Base-by-base conservation (phyloP, 352 stramenopile species). In the Saprolegnia diclina region DNA sequence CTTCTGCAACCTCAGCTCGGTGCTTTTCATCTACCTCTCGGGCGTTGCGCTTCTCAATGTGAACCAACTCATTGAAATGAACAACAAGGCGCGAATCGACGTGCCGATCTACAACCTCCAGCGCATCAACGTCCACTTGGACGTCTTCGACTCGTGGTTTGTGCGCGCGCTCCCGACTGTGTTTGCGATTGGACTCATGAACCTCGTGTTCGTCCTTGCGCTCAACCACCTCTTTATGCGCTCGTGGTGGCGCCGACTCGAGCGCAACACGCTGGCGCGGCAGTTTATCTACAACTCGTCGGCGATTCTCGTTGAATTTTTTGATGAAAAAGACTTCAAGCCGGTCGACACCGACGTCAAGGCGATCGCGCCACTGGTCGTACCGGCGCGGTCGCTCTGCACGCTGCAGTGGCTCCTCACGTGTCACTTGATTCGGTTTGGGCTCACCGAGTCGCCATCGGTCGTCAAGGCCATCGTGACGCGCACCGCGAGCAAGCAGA, bases 201-300 rank as follows among this genome's bases (percentile, higher is more conserved):
- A 61, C 24, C 29, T 69, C 18, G 13, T 61, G 13, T 29, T n/a
- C 19, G 63, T 69, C n/a, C 53, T 69, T 6, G 10, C 35, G 4
- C 10, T 69, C 21, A 38, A 69, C 37, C 24, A 38, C 11, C 1
- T 24, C 37, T 4, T 62, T 14, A 21, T 57, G 19, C 5, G 10
- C 5, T 10, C 10, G 21, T 69, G 63, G 63, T 61, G 63, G 44
- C 26, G 1, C 40, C 13, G 29, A 21, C 26, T 69, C n/a, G 42
- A n/a, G 5, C 44, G 35, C 21, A 69, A 59, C 24, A 57, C 63
- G 0, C 63, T 69, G 21, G 63, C 38, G 0, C 63, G 63, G 10
- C 63, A 69, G 44, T 32, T 37, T 45, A 61, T 69, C 14, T 69
- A 56, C 63, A 69, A 69, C 40, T 69, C 63, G 37, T 61, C 63